Base-by-base conservation (phyloP, 352 stramenopile species). In the Phytophthora uliginosa region DNA sequence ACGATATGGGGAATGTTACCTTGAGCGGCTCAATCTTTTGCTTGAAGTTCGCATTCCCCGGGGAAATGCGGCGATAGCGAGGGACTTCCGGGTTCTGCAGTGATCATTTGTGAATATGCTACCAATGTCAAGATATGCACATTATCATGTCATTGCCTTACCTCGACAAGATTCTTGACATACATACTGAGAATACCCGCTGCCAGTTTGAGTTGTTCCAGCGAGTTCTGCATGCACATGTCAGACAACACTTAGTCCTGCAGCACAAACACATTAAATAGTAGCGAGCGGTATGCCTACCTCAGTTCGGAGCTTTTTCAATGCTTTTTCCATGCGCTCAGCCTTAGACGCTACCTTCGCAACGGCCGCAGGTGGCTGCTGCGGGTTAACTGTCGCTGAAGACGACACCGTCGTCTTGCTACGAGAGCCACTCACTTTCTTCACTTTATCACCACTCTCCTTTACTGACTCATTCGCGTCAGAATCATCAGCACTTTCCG, bases 151-250 rank as follows among this genome's bases (percentile, higher is more conserved):
- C 0, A 22, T 24, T 24, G 18, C 42, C 68, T 59, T 83, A 93
- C 87, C 79, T 95, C 88, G 20, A 93, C 77, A 15, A 95, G 69
- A 65, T 95, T 95, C 80, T 93, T 94, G 63, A 94, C 86, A 78
- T 95, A 95, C 88, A 95, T 95, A 63, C 85, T 87, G 22, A 95
- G 78, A 65, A 95, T 92, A 2, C 84, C 82, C 10, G 83, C 78
- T 60, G 84, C 86, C 24, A 90, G 55, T 52, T 93, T 89, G 6
- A 95, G 71, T 66, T 92, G 78, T 38, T 94, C 88, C 26, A 86
- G 56, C 18, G 85, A 82, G 36, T 95, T 95, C 88, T 95, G 58
- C 26, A 61, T 38, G 48, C 15, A 15, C 48, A 69, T 42, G 33
- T 18, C 50, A 22, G 64, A 7, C 40, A 26, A 67, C 22, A 18